A percentile compares a stretch with the other conserved stretches of the same genome.
Evolutionary conservation across 2,329 filamentous ascomycete genomes (phyloP).

Genomic region (Emmonsia crescens): DNA sequence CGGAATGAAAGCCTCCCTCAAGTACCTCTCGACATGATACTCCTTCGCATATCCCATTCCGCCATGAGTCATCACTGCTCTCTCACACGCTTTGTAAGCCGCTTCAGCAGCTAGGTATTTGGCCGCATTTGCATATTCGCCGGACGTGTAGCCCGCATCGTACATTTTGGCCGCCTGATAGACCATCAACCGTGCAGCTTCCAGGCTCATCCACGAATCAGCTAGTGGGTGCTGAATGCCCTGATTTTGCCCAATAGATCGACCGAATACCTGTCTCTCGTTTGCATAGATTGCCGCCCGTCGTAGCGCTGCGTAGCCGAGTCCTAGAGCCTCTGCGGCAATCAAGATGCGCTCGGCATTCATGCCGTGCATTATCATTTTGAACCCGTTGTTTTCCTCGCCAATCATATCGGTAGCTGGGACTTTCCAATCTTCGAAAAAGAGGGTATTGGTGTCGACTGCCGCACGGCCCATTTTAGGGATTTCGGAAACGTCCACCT

Average conservation of each 20-base stretch:
- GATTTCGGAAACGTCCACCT: constrained; percentile 35
- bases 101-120: constrained; percentile 51
- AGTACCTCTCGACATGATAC: constrained; percentile 51
- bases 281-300: constrained; percentile 38
- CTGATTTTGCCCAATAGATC: constrained; percentile 49
- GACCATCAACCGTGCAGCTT: constrained; percentile 49
- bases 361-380: constrained; percentile 34
- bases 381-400: constrained; percentile 35
- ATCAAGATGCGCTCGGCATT: constrained; percentile 30
- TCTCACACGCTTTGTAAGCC: constrained; percentile 49
- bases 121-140: constrained; percentile 45
- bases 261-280: constrained; percentile 43
- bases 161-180: constrained; percentile 52
- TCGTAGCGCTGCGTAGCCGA: constrained; percentile 36
- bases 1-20: constrained; percentile 49
- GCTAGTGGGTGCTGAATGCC: constrained; percentile 50
- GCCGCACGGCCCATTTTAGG: constrained; percentile 37
- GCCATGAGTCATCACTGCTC: constrained; percentile 44
- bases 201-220: constrained; percentile 49
- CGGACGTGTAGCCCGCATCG: constrained; percentile 42
- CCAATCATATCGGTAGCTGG: constrained; percentile 32
- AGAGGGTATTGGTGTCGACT: constrained; percentile 35
- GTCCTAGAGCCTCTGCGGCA: constrained; percentile 32
- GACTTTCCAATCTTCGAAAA: constrained; percentile 36
- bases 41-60: constrained; percentile 55